A percentile compares a stretch with the other conserved stretches of the same genome.
These are phyloP conservation scores for Coelastrella sp. DNA, from an alignment of 139 green algal genomes.

Conservation along the genomic window DNA sequence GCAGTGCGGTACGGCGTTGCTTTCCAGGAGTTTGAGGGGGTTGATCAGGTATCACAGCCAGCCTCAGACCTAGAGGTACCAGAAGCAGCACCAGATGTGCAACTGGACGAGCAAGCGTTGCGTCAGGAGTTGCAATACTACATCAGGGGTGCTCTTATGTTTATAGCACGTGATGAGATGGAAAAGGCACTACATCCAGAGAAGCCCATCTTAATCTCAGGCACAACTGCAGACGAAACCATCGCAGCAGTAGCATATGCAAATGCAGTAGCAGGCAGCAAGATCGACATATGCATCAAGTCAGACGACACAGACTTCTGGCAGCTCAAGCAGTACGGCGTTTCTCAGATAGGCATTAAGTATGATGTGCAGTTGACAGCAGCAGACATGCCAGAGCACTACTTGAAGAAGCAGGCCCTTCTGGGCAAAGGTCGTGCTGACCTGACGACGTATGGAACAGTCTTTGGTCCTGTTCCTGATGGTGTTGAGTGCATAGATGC, in stretches of 20 bases:
- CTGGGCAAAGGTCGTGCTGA: constrained; percentile 20
- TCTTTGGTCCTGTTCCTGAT: not conserved
- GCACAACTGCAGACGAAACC: constrained; percentile 20
- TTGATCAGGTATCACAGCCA: not conserved
- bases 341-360: constrained; percentile 16
- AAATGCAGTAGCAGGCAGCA: not conserved
- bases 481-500: not conserved
- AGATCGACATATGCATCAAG: not conserved
- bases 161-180: not conserved
- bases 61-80: not conserved
- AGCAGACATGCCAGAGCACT: not conserved
- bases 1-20: constrained; percentile 13
- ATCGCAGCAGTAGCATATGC: constrained; percentile 12
- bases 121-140: not conserved
- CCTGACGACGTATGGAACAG: not conserved
- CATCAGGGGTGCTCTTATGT: constrained; percentile 2
- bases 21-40: not conserved
- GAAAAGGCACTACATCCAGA: not conserved
- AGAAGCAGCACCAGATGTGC: not conserved
- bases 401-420: constrained; percentile 1
- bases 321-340: not conserved
- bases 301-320: constrained; percentile 30
- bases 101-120: constrained; percentile 8
- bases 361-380: not conserved
- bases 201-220: not conserved